Base-by-base conservation (phyloP, 2,329 filamentous ascomycete genomes). In the Aspergillus cejpii region DNA sequence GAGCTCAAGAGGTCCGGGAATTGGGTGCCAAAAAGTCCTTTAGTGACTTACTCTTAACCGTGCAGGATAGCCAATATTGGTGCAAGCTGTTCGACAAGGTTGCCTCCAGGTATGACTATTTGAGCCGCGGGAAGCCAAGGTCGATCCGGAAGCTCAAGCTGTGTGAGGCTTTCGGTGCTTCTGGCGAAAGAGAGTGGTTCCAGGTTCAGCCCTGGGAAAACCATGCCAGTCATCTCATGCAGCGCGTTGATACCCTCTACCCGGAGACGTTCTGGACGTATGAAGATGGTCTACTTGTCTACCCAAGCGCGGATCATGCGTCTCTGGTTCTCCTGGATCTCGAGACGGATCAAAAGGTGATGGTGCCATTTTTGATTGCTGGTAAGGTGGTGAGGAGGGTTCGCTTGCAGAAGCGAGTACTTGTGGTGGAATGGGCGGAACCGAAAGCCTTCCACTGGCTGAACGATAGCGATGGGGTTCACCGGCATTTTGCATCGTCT, bases 401-500 rank as follows among this genome's bases (percentile, higher is more conserved):
- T 3, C 72, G 79, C 11, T 64, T 83, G 3, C 71, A 73, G 24
- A 65, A 74, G 26, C 66, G 68, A 1, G 66, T 81, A n/a, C 64
- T 84, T n/a, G 55, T 83, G 14, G 64, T 84, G n/a, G 80, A 83
- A 57, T 83, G 80, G 79, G 78, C 77, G 39, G 76, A 80, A 54
- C 60, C 66, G 2, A 65, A 72, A 21, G 64, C 74, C 1, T 77
- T 72, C 49, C 73, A 77, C 57, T 71, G 73, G 58, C 59, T 76
- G 17, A 76, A 78, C 56, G 71, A 74, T 45, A 63, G 65, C 38
- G 74, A 76, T 49, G 65, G 66, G 1, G 74, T 78, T 1, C 73
- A 78, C 60, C 70, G 74, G 4, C 79, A 83, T 60, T 82, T 77
- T 57, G 78, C 77, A 5, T 80, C 78, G 2, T 76, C 75, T 1